Conservation (phyloP, 192 early-diverging fungal genomes). For the Backusella tarrabulga region DNA sequence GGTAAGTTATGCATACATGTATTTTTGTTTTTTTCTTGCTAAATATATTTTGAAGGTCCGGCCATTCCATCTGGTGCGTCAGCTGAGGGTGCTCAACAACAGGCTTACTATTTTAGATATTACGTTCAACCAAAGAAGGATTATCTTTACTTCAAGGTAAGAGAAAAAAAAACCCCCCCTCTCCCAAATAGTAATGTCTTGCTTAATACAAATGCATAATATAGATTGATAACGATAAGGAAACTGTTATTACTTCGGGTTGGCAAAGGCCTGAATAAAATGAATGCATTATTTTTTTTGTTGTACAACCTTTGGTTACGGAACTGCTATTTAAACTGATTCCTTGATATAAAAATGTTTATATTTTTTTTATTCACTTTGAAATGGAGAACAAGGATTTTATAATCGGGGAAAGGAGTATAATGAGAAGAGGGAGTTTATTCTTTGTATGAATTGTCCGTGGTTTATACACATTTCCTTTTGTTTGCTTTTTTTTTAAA, state of each 20-base stretch:
- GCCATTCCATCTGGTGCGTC: not conserved
- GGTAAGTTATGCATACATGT: constrained; percentile 10
- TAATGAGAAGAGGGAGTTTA: not conserved
- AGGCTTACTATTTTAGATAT: constrained; percentile 32
- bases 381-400: not conserved
- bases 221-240: constrained; percentile 43
- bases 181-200: too few relatives aligned
- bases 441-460: not conserved
- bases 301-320: not conserved
- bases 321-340: not conserved
- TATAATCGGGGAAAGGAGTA: not conserved
- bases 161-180: not conserved
- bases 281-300: not conserved
- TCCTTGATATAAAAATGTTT: not conserved
- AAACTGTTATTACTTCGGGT: constrained; percentile 37
- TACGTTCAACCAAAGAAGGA: constrained; percentile 28
- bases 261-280: constrained; percentile 10
- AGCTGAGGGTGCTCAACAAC: not conserved
- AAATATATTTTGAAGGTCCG: not conserved
- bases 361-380: not conserved
- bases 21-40: not conserved
- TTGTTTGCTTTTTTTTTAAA: too few relatives aligned
- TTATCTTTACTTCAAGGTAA: constrained; percentile 41
- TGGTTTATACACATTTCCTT: not conserved
- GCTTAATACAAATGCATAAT: too few relatives aligned